Evolutionary conservation across 2,329 filamentous ascomycete genomes (phyloP).

Genomic region (Penicillium rolfsii): DNA sequence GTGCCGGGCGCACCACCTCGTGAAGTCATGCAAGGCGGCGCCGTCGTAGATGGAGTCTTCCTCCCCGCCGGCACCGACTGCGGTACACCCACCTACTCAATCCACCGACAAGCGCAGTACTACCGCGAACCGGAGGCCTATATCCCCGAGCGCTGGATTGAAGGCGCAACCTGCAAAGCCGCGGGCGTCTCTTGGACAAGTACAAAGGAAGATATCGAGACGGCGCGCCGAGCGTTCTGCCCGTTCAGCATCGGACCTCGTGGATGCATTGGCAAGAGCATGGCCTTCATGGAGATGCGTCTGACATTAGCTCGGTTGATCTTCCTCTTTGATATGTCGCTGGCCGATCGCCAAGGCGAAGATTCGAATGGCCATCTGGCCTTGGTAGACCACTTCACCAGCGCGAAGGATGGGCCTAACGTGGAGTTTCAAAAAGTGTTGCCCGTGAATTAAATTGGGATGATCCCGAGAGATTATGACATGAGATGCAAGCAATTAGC

Average conservation of each 20-base stretch:
- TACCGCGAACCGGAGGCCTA: slow-evolving; percentile 63
- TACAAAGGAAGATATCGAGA: slow-evolving; percentile 53
- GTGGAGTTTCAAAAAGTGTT: slow-evolving; percentile 32
- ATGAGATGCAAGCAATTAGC: slow-evolving; percentile 8
- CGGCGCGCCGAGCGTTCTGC: slow-evolving; percentile 71
- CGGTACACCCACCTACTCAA: slow-evolving; percentile 67
- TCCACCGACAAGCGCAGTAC: slow-evolving; percentile 68
- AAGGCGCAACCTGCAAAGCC: slow-evolving; percentile 49
- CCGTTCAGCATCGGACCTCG: slow-evolving; percentile 55
- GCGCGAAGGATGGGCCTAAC: slow-evolving; percentile 43
- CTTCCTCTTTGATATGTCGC: slow-evolving; percentile 45
- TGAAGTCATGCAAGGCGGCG: slow-evolving; percentile 45
- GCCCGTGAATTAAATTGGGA: not conserved
- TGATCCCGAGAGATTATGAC: not conserved
- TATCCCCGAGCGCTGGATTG: slow-evolving; percentile 68
- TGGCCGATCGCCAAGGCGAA: slow-evolving; percentile 40
- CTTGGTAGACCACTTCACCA: slow-evolving; percentile 45
- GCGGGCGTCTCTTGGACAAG: slow-evolving; percentile 42
- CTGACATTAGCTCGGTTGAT: slow-evolving; percentile 44
- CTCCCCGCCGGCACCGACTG: slow-evolving; percentile 61
- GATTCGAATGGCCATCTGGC: slow-evolving; percentile 41
- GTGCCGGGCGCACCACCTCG: slow-evolving; percentile 44
- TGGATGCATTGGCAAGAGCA: slow-evolving; percentile 48
- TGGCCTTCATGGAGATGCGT: slow-evolving; percentile 50
- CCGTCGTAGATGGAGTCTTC: slow-evolving; percentile 42